Evolutionary conservation across 202 grass and related monocot genomes (phyloP), one percentile per base, ranked within the genome.

Genomic region (Panicum virgatum): DNA sequence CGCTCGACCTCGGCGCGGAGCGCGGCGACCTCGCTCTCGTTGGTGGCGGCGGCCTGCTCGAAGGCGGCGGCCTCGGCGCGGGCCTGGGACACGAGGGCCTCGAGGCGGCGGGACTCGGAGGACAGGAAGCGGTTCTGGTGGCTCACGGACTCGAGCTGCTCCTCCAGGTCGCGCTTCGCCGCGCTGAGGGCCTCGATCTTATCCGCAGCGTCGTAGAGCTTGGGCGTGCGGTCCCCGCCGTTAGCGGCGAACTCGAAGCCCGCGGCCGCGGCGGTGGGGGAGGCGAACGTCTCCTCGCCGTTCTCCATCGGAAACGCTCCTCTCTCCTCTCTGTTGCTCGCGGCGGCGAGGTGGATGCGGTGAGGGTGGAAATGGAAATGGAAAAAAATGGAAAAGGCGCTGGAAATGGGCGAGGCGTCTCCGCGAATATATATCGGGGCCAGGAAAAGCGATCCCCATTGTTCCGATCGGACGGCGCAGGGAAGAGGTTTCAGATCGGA

Each of bases 131-230:
- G 67, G 74, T 85, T 85, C 82, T 88, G 40, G 60, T 84, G 78
- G 66, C 36, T 36, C 44, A 77, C 68, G 45, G 52, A 79, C 18
- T 76, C 86, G 19, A 91, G 86, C 79, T 83, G 54, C 67, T 77
- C 81, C 86, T 88, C 90, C 44, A 91, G 86, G 61, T 80, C 90
- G 53, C 29, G 86, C 83, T 86, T 91, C 22, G 79, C 83, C 37
- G 40, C 74, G 78, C 75, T 78, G 54, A 88, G 86, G 4, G 45
- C 74, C 60, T 83, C 78, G 53, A 91, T 70, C 90, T 91, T 83
- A 30, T 20, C 85, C 20, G 42, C 69, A 4, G 39, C 66, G 79
- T 80, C 74, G 74, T 80, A 56, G 74, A 61, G 11, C 65, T 81
- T 70, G 40, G 69, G 20, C 25, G 67, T n/a, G 16, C 46, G 6